Conservation (phyloP, 345 rosid species). For the Salix udensis region DNA sequence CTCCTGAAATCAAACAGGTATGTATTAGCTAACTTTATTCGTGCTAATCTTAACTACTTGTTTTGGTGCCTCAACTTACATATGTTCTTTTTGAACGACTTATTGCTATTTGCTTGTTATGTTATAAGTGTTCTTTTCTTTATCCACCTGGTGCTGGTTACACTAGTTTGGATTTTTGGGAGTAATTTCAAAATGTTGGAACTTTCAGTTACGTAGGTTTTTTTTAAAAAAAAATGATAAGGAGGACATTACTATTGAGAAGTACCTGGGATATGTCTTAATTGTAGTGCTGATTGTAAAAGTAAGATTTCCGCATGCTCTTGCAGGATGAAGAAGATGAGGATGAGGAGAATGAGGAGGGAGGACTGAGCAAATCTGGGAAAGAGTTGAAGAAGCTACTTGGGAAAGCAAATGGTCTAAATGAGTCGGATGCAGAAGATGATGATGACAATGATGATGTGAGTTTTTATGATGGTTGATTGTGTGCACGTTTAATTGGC, state of each 20-base stretch:
- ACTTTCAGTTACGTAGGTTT: not conserved
- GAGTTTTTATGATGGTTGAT: slow-evolving; percentile 30
- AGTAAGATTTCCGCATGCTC: not conserved
- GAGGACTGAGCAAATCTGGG: slow-evolving; percentile 89
- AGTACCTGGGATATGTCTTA: not conserved
- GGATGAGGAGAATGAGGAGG: slow-evolving; percentile 80
- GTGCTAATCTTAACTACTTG: not conserved
- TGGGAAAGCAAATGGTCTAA: slow-evolving; percentile 58
- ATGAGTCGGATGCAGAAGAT: slow-evolving; percentile 80
- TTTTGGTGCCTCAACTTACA: not conserved
- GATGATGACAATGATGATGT: slow-evolving; percentile 71
- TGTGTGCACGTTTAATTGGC: not conserved
- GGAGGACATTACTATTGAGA: not conserved
- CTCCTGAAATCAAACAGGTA: slow-evolving; percentile 95
- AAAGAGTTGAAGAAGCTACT: slow-evolving; percentile 91
- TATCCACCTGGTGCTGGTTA: not conserved
- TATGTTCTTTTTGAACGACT: not conserved
- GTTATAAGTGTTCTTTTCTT: not conserved
- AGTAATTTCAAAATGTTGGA: not conserved
- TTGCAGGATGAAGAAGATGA: slow-evolving; percentile 85
- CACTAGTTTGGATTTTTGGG: not conserved
- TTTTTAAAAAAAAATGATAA: not conserved
- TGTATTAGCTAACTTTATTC: not conserved
- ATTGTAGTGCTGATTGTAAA: not conserved
- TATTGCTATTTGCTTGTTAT: not conserved